Evolutionary conservation across 2,329 filamentous ascomycete species (phyloP), one percentile per base, ranked within the genome.

Genomic region (Fusarium sp.): DNA sequence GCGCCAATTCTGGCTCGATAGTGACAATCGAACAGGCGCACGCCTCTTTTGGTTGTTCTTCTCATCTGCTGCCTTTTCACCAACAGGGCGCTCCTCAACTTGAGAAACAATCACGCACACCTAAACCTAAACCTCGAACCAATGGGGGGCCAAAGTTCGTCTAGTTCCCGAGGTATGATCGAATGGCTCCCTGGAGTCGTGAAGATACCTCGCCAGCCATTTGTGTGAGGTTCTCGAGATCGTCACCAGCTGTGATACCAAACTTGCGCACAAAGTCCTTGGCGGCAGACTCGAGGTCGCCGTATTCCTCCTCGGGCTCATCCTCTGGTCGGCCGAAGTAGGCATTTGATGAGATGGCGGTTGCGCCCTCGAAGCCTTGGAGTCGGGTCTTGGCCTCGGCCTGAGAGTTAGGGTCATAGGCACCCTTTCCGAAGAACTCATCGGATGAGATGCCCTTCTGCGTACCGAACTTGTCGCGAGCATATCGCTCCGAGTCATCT

Each of bases 361-460:
- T 92, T 16, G 96, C 95, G 48, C 96, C 94, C 83, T 98, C 95
- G 79, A 99, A 99, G 51, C 94, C 93, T 84, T 94, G 92, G 60
- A 99, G 88, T 44, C 96, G 90, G 29, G 88, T 87, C 85, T 97
- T 97, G 76, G 96, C 95, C 84, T 98, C 95, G 57, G 90, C 87
- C 79, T 96, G 92, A 14, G 92, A 90, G 61, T 87, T 87, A 41
- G 95, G 91, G 80, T 99, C 95, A 82, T 91, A 98, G 61, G 89
- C 85, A 59, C 94, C 94, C 81, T 96, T 95, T 78, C 95, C 94
- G 80, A 99, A 99, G 87, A 97, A 99, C 81, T 99, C 96, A 81
- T 99, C 96, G 1, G 95, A 98, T 1, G 94, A 98, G 75, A 99
- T 99, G 76, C 93, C 93, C 86, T 98, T 98, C 82, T 99, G 96